Conservation (phyloP, 2,329 filamentous ascomycete genomes). For the Aciculosporium take region DNA sequence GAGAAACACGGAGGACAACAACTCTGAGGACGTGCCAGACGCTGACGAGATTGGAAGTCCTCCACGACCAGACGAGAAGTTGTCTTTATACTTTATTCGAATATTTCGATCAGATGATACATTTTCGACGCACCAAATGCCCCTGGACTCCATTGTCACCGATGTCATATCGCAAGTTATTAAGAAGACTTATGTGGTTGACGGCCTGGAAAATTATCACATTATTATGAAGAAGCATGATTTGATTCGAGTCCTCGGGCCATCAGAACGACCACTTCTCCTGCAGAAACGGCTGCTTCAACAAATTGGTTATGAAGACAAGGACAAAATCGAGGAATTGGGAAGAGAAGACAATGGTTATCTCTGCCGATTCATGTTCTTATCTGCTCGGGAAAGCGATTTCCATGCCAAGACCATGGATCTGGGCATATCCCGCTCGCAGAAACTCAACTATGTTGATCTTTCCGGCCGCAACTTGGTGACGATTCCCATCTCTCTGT, state of each 20-base stretch:
- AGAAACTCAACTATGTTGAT: conserved; percentile 91
- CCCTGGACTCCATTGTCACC: conserved; percentile 67
- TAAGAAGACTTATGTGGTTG: conserved; percentile 86
- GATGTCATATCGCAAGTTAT: conserved; percentile 84
- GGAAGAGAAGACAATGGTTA: conserved; percentile 97
- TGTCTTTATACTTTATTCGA: conserved; percentile 74
- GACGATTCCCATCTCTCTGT: conserved; percentile 88
- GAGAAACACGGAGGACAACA: conserved; percentile 52
- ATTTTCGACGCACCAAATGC: conserved; percentile 80
- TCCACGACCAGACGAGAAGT: conserved; percentile 59
- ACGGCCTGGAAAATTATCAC: conserved; percentile 85
- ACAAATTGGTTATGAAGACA: conserved; percentile 79
- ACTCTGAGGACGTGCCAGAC: conserved; percentile 40
- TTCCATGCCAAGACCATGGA: conserved; percentile 58
- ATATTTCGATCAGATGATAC: conserved; percentile 90
- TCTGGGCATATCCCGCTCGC: conserved; percentile 63
- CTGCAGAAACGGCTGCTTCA: conserved; percentile 86
- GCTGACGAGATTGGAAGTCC: conserved; percentile 54
- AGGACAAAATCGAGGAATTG: conserved; percentile 80
- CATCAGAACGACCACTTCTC: conserved; percentile 67
- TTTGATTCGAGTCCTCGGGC: conserved; percentile 64
- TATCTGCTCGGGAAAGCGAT: conserved; percentile 77
- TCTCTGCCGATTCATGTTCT: conserved; percentile 86
- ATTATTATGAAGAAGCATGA: conserved; percentile 92
- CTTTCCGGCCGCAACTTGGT: conserved; percentile 79